Evolutionary conservation across 495 filamentous ascomycete species (phyloP).

Genomic region (Neurospora hispaniola): DNA sequence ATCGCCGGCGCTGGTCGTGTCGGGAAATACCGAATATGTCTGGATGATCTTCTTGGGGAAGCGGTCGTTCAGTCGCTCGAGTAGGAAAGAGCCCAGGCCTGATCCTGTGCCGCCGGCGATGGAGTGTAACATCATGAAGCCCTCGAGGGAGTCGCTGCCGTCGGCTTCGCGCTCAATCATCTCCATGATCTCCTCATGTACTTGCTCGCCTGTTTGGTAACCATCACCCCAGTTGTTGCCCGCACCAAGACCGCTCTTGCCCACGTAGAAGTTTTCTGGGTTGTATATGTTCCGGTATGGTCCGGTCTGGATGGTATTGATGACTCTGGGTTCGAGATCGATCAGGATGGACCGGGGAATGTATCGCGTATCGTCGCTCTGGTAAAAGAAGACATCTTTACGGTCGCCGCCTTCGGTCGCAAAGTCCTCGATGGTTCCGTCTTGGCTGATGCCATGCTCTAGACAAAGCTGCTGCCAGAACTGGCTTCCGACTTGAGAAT

Average conservation of each 20-base stretch:
- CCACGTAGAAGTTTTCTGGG: conserved; percentile 95
- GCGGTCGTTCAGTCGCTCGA: conserved; percentile 94
- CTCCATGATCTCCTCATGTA: conserved; percentile 96
- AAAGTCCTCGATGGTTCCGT: conserved; percentile 92
- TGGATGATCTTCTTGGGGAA: conserved; percentile 99
- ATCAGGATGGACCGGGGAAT: conserved; percentile 93
- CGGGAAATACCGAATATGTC: conserved; percentile 96
- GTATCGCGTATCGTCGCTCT: conserved; percentile 95
- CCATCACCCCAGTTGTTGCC: conserved; percentile 98
- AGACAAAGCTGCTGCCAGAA: conserved; percentile 97
- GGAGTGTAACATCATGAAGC: conserved; percentile 96
- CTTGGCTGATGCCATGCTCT: conserved; percentile 94
- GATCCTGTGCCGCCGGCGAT: conserved; percentile 96
- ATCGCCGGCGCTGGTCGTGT: conserved; percentile 70
- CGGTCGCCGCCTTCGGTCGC: conserved; percentile 93
- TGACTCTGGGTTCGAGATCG: conserved; percentile 88
- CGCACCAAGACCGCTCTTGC: conserved; percentile 81
- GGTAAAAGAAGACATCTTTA: conserved; percentile 99
- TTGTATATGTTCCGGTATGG: conserved; percentile 98
- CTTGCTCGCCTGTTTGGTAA: conserved; percentile 80
- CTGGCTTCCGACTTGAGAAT: conserved; percentile 65
- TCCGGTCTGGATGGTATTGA: conserved; percentile 83
- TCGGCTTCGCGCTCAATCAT: conserved; percentile 99
- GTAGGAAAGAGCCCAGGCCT: conserved; percentile 82
- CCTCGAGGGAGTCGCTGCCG: conserved; percentile 94